phyloP scores from a whole-genome alignment of 2,329 filamentous ascomycete species.

The Polychaeton citri region DNA sequence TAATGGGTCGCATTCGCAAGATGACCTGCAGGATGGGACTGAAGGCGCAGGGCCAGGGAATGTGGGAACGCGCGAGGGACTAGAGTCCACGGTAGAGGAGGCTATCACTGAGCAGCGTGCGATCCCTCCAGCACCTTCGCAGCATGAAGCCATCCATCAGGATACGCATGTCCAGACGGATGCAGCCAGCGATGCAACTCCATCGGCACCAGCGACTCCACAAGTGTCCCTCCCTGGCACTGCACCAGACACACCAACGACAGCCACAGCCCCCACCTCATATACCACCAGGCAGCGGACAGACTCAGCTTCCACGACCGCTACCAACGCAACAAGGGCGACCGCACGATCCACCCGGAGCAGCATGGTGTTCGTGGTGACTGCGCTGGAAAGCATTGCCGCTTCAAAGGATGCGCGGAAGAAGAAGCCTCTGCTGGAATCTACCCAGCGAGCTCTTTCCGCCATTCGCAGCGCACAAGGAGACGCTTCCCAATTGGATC shows the following conservation, averaged over 20 bases:
- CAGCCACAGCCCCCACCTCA: slow-evolving; percentile 7
- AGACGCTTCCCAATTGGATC: slow-evolving; percentile 69
- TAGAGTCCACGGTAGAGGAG: neutral
- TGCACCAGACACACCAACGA: slow-evolving; percentile 8
- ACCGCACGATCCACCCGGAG: slow-evolving; percentile 51
- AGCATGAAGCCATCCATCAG: too few species aligned
- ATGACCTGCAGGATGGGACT: neutral
- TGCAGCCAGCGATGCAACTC: neutral
- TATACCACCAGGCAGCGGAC: slow-evolving; percentile 34
- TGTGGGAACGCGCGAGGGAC: neutral
- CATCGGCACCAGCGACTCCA: neutral
- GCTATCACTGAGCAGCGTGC: slow-evolving; percentile 1
- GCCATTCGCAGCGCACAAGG: slow-evolving; percentile 65
- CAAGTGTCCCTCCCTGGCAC: slow-evolving; percentile 3
- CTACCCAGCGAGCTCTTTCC: slow-evolving; percentile 65
- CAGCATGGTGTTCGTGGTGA: slow-evolving; percentile 91
- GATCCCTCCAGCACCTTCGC: neutral
- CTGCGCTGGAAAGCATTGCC: slow-evolving; percentile 82
- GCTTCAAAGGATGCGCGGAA: slow-evolving; percentile 81
- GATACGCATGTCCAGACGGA: neutral
- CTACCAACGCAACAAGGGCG: slow-evolving; percentile 35
- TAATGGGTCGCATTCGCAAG: neutral
- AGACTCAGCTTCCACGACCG: slow-evolving; percentile 47
- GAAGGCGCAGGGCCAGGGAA: slow-evolving; percentile 1
- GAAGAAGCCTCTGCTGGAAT: slow-evolving; percentile 70